Evolutionary conservation across 2,329 filamentous ascomycete genomes (phyloP), one percentile per base, ranked within the genome.

Genomic region (Calonectria fujianensis): DNA sequence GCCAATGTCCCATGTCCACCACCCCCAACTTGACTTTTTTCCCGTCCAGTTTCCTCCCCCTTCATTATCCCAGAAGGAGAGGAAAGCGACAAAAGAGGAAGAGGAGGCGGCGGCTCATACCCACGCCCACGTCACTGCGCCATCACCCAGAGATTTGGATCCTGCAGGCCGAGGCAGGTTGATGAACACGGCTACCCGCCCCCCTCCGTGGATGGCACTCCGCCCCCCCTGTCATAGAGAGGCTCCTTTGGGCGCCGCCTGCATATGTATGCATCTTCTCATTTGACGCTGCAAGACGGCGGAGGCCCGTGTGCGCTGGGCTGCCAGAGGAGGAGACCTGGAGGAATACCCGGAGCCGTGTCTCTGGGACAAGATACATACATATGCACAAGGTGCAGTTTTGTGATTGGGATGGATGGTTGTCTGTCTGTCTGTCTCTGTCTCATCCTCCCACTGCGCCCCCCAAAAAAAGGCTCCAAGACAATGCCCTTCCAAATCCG

Each of bases 91-190:
- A n/a, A n/a, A 31, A 57, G 29, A 35, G 10, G 18, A n/a, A 13
- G 29, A 57, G 29, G 29, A 35, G 57, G 35, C 57, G n/a, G 32
- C 35, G n/a, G 35, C n/a, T 20, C 20, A 24, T 18, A 20, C 20
- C 41, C 45, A 48, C n/a, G n/a, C 32, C 35, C 35, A 45, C 57
- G 57, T 63, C 57, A 61, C 35, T 4, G 57, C 57, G 35, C 35
- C 57, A 61, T 61, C 35, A 63, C 35, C n/a, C 57, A 29, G 57
- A 63, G 57, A 63, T 37, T 41, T 63, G 57, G 35, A 37, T 63
- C 31, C 57, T 63, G 35, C 24, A 63, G 57, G 10, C 27, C n/a
- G 50, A 54, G 51, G 29, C 29, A 31, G 51, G 5, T 54, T 10
- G 14, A 31, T 20, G 27, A 54, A 32, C 14, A 16, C 14, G 24